Evolutionary conservation across 1,284 basidiomycete species (phyloP).

Genomic region (Leccinum ponderosum): DNA sequence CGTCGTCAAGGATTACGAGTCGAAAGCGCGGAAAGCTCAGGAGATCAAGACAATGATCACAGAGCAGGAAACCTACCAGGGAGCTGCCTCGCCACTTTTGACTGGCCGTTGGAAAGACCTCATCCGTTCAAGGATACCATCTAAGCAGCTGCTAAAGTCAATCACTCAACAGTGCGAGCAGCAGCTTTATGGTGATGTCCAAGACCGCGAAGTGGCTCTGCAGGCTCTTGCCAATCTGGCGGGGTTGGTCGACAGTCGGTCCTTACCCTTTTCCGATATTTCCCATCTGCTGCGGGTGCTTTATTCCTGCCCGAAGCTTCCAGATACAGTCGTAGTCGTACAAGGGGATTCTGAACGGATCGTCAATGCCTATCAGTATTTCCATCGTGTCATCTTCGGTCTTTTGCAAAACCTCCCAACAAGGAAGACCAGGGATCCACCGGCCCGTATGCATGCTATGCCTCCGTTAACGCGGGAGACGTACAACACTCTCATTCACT

Average conservation of each 20-base stretch:
- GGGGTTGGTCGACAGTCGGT: constrained; percentile 48
- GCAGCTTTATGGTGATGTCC: constrained; percentile 15
- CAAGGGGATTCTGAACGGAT: constrained; percentile 26
- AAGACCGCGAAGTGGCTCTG: constrained; percentile 33
- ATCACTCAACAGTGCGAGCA: constrained; percentile 26
- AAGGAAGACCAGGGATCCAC: constrained; percentile 22
- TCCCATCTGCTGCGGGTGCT: constrained; percentile 48
- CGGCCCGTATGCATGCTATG: constrained; percentile 15
- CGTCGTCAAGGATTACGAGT: constrained; percentile 64
- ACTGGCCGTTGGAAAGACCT: constrained; percentile 25
- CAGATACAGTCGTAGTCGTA: constrained; percentile 46
- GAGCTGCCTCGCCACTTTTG: constrained; percentile 10
- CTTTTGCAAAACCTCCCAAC: constrained; percentile 35
- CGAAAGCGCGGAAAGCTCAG: constrained; percentile 28
- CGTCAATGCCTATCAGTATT: constrained; percentile 55
- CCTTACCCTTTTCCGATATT: constrained; percentile 46
- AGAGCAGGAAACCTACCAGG: constrained; percentile 18
- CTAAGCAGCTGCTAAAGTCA: constrained; percentile 30
- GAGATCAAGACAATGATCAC: constrained; percentile 25
- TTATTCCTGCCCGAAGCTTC: constrained; percentile 49
- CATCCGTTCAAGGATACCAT: constrained; percentile 14
- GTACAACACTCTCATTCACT: constrained; percentile 67
- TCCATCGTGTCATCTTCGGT: constrained; percentile 54
- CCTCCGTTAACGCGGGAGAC: constrained; percentile 44
- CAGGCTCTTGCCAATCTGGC: constrained; percentile 65